phyloP scores from a whole-genome alignment of 2,329 filamentous ascomycete species.

The Byssoonygena ceratinophila region DNA sequence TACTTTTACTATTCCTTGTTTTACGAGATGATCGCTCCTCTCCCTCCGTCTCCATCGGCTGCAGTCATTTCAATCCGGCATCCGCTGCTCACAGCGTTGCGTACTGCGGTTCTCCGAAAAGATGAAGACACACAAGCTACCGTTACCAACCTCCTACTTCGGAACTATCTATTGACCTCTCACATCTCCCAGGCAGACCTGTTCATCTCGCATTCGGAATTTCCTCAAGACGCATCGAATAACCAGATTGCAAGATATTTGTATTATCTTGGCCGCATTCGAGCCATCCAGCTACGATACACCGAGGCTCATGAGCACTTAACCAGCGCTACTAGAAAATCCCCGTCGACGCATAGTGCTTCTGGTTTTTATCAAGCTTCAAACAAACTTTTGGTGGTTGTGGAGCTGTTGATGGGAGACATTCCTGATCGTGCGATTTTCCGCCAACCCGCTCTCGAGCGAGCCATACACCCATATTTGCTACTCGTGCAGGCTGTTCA shows the following conservation, averaged over 20 bases:
- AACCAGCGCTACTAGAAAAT: slow-evolving; percentile 86
- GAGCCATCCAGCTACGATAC: slow-evolving; percentile 91
- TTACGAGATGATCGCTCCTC: slow-evolving; percentile 77
- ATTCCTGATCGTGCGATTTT: slow-evolving; percentile 93
- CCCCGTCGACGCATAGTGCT: slow-evolving; percentile 77
- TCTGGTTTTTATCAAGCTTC: slow-evolving; percentile 93
- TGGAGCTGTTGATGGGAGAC: slow-evolving; percentile 95
- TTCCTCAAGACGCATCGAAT: slow-evolving; percentile 87
- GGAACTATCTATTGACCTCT: slow-evolving; percentile 91
- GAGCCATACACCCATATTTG: slow-evolving; percentile 83
- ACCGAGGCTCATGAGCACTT: slow-evolving; percentile 94
- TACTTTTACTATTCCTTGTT: slow-evolving; percentile 98
- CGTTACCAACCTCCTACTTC: slow-evolving; percentile 85
- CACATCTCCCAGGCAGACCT: slow-evolving; percentile 96
- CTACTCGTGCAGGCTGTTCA: slow-evolving; percentile 88
- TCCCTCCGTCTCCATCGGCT: slow-evolving; percentile 79
- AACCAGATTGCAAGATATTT: slow-evolving; percentile 96
- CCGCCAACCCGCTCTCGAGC: slow-evolving; percentile 77
- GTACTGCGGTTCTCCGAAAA: slow-evolving; percentile 92
- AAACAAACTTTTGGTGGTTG: slow-evolving; percentile 90
- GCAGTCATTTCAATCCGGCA: slow-evolving; percentile 79
- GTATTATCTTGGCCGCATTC: slow-evolving; percentile 93
- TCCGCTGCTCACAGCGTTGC: slow-evolving; percentile 72
- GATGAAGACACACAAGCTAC: slow-evolving; percentile 95
- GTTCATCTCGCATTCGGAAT: slow-evolving; percentile 88